Conservation (phyloP, 2,329 filamentous ascomycete species). For the Blumeriella jaapii region DNA sequence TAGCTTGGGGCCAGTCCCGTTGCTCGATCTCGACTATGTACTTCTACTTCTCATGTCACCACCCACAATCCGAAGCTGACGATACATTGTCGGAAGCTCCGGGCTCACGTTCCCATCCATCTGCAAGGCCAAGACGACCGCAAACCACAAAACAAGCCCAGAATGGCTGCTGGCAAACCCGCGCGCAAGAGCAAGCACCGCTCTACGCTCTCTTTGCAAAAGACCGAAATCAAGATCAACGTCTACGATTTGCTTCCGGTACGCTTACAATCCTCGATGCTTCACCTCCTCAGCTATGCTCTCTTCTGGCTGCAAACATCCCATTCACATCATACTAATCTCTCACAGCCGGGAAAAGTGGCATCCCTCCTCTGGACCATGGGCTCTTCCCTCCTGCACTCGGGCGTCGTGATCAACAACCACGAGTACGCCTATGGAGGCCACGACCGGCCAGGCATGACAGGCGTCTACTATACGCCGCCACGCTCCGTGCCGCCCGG, state of each 20-base stretch:
- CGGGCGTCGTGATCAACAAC: slow-evolving; percentile 69
- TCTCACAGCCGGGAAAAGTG: slow-evolving; percentile 53
- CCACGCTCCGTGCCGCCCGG: slow-evolving; percentile 64
- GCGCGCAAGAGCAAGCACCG: slow-evolving; percentile 36
- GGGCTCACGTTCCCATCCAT: too few relatives aligned
- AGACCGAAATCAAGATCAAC: slow-evolving; percentile 64
- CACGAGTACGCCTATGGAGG: slow-evolving; percentile 79
- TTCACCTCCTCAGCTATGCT: too few relatives aligned
- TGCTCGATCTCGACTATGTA: too few relatives aligned
- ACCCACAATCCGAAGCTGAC: too few relatives aligned
- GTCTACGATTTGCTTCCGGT: slow-evolving; percentile 69
- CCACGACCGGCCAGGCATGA: slow-evolving; percentile 57
- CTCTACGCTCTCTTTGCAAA: slow-evolving; percentile 56
- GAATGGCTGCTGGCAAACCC: slow-evolving; percentile 16
- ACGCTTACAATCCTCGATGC: too few relatives aligned
- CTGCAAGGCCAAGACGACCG: too few relatives aligned
- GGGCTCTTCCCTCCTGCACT: slow-evolving; percentile 68
- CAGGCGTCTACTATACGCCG: slow-evolving; percentile 74
- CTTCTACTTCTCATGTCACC: too few relatives aligned
- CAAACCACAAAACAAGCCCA: too few relatives aligned
- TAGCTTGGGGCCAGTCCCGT: too few relatives aligned
- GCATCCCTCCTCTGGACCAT: slow-evolving; percentile 69
- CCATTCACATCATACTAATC: too few relatives aligned
- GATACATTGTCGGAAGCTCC: too few relatives aligned
- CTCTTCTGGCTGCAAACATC: too few relatives aligned